Evolutionary conservation across 208 protist species (phyloP), one percentile per base, ranked within the genome.

Genomic region (Crithidia thermophila): DNA sequence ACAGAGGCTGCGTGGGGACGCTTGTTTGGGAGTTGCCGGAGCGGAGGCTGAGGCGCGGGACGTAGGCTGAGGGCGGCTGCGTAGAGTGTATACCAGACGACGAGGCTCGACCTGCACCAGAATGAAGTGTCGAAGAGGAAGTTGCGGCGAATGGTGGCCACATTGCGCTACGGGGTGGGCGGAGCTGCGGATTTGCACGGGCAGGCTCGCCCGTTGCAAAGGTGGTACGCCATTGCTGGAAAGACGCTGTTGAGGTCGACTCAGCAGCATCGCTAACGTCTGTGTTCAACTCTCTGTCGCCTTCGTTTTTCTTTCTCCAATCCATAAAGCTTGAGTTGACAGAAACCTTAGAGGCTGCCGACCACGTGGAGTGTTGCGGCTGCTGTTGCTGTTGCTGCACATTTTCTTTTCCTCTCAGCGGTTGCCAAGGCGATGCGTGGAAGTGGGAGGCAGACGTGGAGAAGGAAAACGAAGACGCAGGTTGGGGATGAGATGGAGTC

Each of bases 21-120:
- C 33, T 3, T 46, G 46, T 40, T 13, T 5, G 16, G 14, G 28
- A 14, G 34, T 42, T 25, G 47, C n/a, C 7, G n/a, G 30, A 11
- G n/a, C 60, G 60, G 16, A 66, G 50, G 34, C 28, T 23, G 18
- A 66, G 60, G 10, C 60, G 60, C 1, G 60, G 60, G 10, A 66
- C 60, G 13, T 36, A 66, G 14, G 34, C 60, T 16, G 60, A 66
- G 2, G 33, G 36, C 23, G 60, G 25, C 14, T 42, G 33, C 2
- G 60, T 27, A 20, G 16, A 30, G 2, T 11, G 8, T 8, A 20
- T 28, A 13, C 11, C n/a, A 31, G 49, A 23, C 14, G 49, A 6
- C 16, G 49, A n/a, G n/a, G 33, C 1, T 21, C 11, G 11, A 3
- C 30, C 27, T 6, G 37, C 25, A 3, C 34, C 21, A 5, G n/a